Evolutionary conservation across 768 basidiomycete genomes (phyloP).

Genomic region (Phlebiopsis flavidoalba): DNA sequence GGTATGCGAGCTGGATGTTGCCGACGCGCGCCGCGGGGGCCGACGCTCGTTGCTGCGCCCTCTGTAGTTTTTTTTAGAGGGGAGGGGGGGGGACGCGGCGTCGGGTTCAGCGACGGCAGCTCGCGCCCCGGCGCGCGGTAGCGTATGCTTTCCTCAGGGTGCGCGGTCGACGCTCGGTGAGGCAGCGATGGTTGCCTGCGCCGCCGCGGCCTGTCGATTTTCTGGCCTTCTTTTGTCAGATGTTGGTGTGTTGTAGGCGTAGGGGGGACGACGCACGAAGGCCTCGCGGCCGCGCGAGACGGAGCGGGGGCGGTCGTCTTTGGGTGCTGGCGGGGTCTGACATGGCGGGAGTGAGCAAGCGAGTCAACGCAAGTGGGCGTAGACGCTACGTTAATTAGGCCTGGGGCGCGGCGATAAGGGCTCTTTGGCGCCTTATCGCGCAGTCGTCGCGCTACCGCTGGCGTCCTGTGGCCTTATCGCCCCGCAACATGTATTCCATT

Average conservation of each 20-base stretch:
- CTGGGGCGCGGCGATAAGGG: no score
- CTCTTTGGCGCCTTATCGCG: neutral
- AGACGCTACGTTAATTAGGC: no score
- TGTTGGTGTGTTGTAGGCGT: no score
- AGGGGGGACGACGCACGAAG: conserved; percentile 37
- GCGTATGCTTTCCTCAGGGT: conserved; percentile 55
- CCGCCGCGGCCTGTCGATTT: conserved; percentile 56
- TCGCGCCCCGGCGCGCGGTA: conserved; percentile 60
- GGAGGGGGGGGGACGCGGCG: conserved; percentile 20
- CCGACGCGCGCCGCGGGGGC: conserved; percentile 83
- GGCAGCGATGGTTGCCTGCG: conserved; percentile 56
- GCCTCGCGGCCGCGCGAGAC: conserved; percentile 53
- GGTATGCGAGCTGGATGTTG: conserved; percentile 77
- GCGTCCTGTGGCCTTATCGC: conserved; percentile 3
- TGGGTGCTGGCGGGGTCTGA: conserved; percentile 18
- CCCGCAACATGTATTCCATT: neutral
- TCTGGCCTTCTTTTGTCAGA: no score
- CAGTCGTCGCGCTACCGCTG: no score
- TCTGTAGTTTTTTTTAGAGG: neutral
- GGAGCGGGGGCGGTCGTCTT: conserved; percentile 32
- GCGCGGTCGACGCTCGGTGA: conserved; percentile 36
- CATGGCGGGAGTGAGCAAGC: neutral
- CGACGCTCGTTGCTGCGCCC: conserved; percentile 45
- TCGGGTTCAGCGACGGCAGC: conserved; percentile 31
- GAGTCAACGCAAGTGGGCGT: conserved; percentile 3